Evolutionary conservation across 2,329 filamentous ascomycete genomes (phyloP), one percentile per base, ranked within the genome.

Genomic region (Diplodia mutila): DNA sequence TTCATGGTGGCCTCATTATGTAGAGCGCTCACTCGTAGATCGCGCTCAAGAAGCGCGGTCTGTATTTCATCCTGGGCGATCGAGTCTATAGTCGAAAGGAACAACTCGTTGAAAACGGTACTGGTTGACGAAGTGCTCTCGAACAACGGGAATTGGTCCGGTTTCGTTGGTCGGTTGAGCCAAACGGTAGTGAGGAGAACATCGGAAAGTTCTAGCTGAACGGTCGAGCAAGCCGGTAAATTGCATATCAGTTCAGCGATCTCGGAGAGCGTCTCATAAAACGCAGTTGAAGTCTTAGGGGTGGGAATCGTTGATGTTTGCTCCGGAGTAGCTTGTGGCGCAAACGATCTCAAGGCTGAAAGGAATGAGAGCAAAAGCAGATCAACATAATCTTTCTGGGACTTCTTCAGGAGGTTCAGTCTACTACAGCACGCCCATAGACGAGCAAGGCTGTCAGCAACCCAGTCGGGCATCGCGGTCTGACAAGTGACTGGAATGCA

Each of bases 1-100:
- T 46, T 18, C 18, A n/a, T 46, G 18, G 7, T 9, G 7, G n/a
- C 8, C 18, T n/a, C 5, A n/a, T 46, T 21, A 9, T 46, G 18
- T 39, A 14, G n/a, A 5, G 18, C 4, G 65, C 73, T 39, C 73
- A 79, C 77, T 72, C 78, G 75, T 54, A 79, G 57, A 54, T 79
- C 75, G 67, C 70, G 73, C 1, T 73, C 67, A 18, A 79, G 57
- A 3, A 46, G 57, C 4, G 59, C 69, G 18, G 77, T 70, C 9
- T 63, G 61, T 25, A 70, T 66, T 0, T 48, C 32, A 27, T 76
- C 69, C 12, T 72, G 70, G 54, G 75, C 77, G 1, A 73, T 65
- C 25, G 61, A 61, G 32, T 66, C 16, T 25, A 76, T 67, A 9
- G 23, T 34, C 14, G 59, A 49, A 25, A 55, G 21, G 6, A 68